phyloP scores from a whole-genome alignment of 768 basidiomycete genomes.

The Phallus indusiatus region DNA sequence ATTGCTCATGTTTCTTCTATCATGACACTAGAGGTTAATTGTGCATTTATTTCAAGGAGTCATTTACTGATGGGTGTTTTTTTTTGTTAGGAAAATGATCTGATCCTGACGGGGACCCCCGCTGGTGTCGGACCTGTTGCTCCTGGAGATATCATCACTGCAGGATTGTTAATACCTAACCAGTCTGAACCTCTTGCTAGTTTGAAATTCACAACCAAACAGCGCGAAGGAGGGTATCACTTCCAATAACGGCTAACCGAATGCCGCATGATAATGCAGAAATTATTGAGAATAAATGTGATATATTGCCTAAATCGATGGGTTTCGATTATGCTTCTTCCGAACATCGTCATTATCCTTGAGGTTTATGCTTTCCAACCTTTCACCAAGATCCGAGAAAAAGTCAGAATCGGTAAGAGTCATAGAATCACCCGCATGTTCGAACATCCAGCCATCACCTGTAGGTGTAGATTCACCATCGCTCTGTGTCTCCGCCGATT shows the following conservation, averaged over 20 bases:
- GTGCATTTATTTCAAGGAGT: not conserved
- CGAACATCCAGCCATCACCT: conserved; percentile 61
- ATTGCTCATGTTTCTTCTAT: conserved; percentile 91
- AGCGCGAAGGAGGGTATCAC: conserved; percentile 61
- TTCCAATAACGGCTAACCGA: conserved; percentile 26
- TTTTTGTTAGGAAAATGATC: conserved; percentile 71
- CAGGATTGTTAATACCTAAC: conserved; percentile 47
- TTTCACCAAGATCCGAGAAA: conserved; percentile 1
- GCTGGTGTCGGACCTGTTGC: conserved; percentile 75
- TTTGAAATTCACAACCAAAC: conserved; percentile 55
- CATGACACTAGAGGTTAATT: conserved; percentile 85
- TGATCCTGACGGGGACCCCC: conserved; percentile 89
- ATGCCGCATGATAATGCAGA: not conserved
- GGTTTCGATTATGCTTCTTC: not conserved
- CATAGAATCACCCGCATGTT: not conserved
- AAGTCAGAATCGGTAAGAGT: not conserved
- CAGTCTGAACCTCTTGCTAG: conserved; percentile 46
- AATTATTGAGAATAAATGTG: not conserved
- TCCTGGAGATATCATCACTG: conserved; percentile 73
- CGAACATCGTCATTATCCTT: not conserved
- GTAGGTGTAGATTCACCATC: conserved; percentile 52
- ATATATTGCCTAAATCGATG: not conserved
- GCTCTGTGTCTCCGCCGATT: conserved; percentile 30
- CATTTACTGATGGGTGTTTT: not conserved
- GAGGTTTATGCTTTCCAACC: not conserved